A percentile compares a stretch with the other conserved stretches of the same genome.
Evolutionary conservation across 768 basidiomycete genomes (phyloP).

Genomic region (Leccinum rimulosum): DNA sequence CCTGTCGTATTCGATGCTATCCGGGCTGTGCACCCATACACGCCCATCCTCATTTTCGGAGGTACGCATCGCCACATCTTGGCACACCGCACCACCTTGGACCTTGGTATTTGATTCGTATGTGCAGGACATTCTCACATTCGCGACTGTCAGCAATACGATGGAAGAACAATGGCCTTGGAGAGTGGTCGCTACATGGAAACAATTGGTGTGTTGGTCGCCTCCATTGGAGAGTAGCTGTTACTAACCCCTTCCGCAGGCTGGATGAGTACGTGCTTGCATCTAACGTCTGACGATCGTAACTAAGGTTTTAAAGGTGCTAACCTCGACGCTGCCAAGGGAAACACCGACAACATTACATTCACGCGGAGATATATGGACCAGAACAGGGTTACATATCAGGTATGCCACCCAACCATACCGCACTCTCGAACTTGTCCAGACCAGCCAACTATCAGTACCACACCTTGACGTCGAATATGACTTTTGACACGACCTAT

Average conservation of each 20-base stretch:
- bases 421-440: not conserved
- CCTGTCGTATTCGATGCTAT: conserved; percentile 71
- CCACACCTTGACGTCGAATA: conserved; percentile 54
- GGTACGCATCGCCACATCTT: conserved; percentile 34
- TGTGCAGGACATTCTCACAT: conserved; percentile 48
- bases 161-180: conserved; percentile 38
- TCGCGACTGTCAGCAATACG: conserved; percentile 28
- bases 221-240: not conserved
- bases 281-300: not conserved
- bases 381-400: conserved; percentile 72
- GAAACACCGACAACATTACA: conserved; percentile 48
- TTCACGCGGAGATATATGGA: conserved; percentile 77
- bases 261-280: conserved; percentile 56
- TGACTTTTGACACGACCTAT: conserved; percentile 57
- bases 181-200: conserved; percentile 95
- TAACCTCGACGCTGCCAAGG: conserved; percentile 40
- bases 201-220: conserved; percentile 61
- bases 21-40: conserved; percentile 64
- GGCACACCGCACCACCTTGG: no score
- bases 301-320: conserved; percentile 36
- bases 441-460: conserved; percentile 41
- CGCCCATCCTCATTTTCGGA: conserved; percentile 83
- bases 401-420: conserved; percentile 39
- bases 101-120: not conserved
- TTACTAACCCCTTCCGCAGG: conserved; percentile 23